A percentile compares a stretch with the other conserved stretches of the same genome.
These are phyloP conservation scores for Scytalidium lignicola DNA, from an alignment of 2,329 filamentous ascomycete species.

Conservation along the genomic window DNA sequence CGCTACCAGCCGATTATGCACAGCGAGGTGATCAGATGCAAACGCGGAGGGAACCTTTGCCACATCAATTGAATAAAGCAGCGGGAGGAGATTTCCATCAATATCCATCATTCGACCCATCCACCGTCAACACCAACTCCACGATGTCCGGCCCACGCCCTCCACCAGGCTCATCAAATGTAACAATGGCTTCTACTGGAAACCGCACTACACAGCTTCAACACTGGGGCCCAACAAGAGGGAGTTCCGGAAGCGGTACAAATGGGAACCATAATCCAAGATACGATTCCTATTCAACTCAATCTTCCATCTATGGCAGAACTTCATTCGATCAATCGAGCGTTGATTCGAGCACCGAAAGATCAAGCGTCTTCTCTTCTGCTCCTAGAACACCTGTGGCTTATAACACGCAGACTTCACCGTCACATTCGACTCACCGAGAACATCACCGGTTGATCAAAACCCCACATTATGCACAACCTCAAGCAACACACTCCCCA, in stretches of 20 bases:
- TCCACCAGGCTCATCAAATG: constrained; percentile 51
- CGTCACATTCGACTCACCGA: constrained; percentile 27
- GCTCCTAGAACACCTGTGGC: constrained; percentile 50
- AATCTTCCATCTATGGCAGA: constrained; percentile 25
- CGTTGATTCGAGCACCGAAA: constrained; percentile 55
- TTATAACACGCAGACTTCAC: constrained; percentile 45
- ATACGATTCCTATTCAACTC: constrained; percentile 57
- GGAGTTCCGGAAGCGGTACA: constrained; percentile 48
- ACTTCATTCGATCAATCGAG: constrained; percentile 61
- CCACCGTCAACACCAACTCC: constrained; percentile 41
- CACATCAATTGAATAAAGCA: constrained; percentile 77
- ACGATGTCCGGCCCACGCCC: constrained; percentile 58
- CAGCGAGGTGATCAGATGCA: constrained; percentile 61
- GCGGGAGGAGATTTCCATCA: constrained; percentile 77
- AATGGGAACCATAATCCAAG: constrained; percentile 50
- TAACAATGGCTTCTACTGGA: constrained; percentile 67
- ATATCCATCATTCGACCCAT: constrained; percentile 68
- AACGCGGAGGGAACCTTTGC: constrained; percentile 65
- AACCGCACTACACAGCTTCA: constrained; percentile 68
- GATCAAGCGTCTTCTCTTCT: constrained; percentile 51
- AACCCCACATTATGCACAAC: constrained; percentile 31
- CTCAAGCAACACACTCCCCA: constrained; percentile 3
- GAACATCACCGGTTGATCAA: constrained; percentile 55
- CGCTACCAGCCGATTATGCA: constrained; percentile 68
- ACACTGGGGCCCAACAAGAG: constrained; percentile 63